Conservation (phyloP, 2,329 filamentous ascomycete genomes). For the Beauveria medogensis region DNA sequence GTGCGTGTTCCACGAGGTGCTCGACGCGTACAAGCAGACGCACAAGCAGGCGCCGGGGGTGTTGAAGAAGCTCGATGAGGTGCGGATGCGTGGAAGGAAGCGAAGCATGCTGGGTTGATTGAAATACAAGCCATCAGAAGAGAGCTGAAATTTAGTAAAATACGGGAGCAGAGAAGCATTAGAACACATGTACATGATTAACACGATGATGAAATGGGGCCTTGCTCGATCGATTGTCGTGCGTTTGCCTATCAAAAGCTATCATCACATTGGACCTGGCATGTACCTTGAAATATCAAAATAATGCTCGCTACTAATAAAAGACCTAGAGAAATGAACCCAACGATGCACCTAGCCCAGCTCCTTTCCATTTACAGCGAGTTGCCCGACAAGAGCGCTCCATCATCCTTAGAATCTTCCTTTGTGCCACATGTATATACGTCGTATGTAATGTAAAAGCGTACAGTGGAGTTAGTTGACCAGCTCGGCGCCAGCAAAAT, state of each 20-base stretch:
- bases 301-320: conserved; percentile 8
- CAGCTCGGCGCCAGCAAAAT: conserved; percentile 80
- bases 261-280: background rate
- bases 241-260: background rate
- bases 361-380: background rate
- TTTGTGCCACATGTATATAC: background rate
- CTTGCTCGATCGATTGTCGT: background rate
- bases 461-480: conserved; percentile 25
- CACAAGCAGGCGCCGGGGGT: conserved; percentile 70
- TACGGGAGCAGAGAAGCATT: background rate
- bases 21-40: conserved; percentile 63
- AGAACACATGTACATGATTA: background rate
- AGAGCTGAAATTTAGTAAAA: background rate
- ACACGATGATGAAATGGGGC: background rate
- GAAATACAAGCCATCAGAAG: background rate
- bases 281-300: background rate
- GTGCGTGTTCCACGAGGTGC: conserved; percentile 62
- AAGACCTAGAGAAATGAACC: background rate
- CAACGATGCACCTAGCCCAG: background rate
- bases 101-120: conserved; percentile 84
- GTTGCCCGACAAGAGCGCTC: background rate
- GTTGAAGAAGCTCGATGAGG: conserved; percentile 79
- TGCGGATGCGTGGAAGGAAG: conserved; percentile 89
- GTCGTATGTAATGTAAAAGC: background rate
- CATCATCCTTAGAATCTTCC: background rate